A percentile compares a stretch with the other conserved stretches of the same genome.
Evolutionary conservation across 768 basidiomycete species (phyloP).

Genomic region (Cubamyces lactineus): DNA sequence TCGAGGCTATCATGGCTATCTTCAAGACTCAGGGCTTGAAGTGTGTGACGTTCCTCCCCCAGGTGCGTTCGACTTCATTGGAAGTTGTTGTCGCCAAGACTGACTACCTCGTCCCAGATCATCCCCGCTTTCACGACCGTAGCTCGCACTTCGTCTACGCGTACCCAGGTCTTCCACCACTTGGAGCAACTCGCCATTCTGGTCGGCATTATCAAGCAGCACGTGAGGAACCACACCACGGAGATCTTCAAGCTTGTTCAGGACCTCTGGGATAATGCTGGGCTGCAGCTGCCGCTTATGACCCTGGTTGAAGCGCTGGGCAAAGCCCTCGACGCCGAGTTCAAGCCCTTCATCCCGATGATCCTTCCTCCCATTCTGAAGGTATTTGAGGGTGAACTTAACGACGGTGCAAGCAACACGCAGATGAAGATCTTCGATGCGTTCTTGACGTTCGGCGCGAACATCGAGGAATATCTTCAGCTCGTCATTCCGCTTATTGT

Average conservation of each 20-base stretch:
- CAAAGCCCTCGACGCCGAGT: constrained; percentile 93
- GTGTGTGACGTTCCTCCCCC: constrained; percentile 93
- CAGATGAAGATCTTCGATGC: constrained; percentile 95
- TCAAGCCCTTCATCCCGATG: constrained; percentile 92
- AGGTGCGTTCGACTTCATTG: constrained; percentile 50
- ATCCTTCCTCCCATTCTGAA: constrained; percentile 89
- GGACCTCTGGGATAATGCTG: constrained; percentile 86
- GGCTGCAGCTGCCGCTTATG: constrained; percentile 90
- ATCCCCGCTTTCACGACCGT: constrained; percentile 94
- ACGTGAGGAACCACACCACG: constrained; percentile 88
- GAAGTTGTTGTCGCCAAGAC: background rate
- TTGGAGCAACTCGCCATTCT: constrained; percentile 95
- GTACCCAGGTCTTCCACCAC: constrained; percentile 92
- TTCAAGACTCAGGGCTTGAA: constrained; percentile 98
- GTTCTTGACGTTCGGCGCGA: constrained; percentile 92
- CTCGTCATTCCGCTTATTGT: constrained; percentile 95
- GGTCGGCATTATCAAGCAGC: constrained; percentile 95
- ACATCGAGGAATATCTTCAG: constrained; percentile 97
- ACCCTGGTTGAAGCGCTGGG: constrained; percentile 91
- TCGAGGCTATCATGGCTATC: constrained; percentile 98
- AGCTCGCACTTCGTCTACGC: constrained; percentile 77
- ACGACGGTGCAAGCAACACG: constrained; percentile 74
- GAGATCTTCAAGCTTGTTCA: constrained; percentile 84
- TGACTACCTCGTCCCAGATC: constrained; percentile 52
- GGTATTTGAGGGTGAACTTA: constrained; percentile 87